Conservation (phyloP, 768 basidiomycete species). For the Boletus fagicola region DNA sequence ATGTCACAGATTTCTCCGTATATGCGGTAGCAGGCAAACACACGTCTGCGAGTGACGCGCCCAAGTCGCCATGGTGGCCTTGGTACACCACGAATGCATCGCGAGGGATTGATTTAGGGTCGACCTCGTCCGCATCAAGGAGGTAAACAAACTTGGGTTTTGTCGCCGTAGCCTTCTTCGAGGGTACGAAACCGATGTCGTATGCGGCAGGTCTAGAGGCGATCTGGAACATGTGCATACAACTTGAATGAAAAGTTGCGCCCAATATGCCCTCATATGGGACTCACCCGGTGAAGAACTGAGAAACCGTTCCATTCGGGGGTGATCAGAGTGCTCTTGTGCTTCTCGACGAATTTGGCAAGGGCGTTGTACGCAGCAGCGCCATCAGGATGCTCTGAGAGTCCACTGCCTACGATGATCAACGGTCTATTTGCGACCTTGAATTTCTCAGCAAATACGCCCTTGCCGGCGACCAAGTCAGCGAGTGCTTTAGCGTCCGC, state of each 20-base stretch:
- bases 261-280: background rate
- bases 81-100: constrained; percentile 98
- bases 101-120: constrained; percentile 81
- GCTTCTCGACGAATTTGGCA: constrained; percentile 73
- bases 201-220: constrained; percentile 94
- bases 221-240: constrained; percentile 44
- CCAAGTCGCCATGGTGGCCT: constrained; percentile 96
- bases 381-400: constrained; percentile 84
- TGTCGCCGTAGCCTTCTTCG: constrained; percentile 67
- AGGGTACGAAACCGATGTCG: constrained; percentile 91
- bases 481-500: constrained; percentile 69
- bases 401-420: constrained; percentile 87
- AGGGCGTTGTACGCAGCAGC: constrained; percentile 73
- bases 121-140: constrained; percentile 92
- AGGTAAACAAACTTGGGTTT: constrained; percentile 96
- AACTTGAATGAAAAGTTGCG: background rate
- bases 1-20: constrained; percentile 87
- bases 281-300: constrained; percentile 81
- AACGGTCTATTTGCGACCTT: constrained; percentile 86
- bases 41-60: constrained; percentile 96
- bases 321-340: constrained; percentile 73
- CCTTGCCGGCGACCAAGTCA: constrained; percentile 75
- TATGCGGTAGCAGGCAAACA: constrained; percentile 91
- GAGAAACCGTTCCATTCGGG: constrained; percentile 96
- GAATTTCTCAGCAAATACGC: constrained; percentile 81